Base-by-base conservation (phyloP, 345 rosid species). In the Angophora floribunda region DNA sequence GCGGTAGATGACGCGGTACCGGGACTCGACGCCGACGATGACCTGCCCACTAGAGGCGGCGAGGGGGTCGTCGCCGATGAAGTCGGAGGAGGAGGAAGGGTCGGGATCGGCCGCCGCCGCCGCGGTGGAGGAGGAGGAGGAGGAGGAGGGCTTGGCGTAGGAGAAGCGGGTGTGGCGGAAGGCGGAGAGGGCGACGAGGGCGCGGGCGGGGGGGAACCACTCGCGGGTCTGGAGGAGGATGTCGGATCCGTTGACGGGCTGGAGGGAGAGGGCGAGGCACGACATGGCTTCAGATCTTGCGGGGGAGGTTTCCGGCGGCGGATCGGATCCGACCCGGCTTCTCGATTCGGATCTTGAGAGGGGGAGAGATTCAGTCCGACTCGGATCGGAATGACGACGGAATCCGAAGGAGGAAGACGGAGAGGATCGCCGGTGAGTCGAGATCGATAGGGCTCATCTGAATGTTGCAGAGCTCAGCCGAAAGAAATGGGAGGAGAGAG, bases 21-120 rank as follows among this genome's bases (percentile, higher is more conserved):
- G 96, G 86, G 98, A 96, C 93, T 98, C 99, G 13, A 97, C 99
- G 87, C 99, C 99, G 85, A 98, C 99, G 51, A 98, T 95, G 45
- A 98, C 93, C 93, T 98, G 99, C 78, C 99, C 99, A 44, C 97
- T 94, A 13, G 99, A 96, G 86, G 99, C 99, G 1, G 98, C 97
- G 9, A 98, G 96, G 5, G 99, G 99, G 86, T 98, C 99, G 75
- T 98, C 99, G 13, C 99, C 99, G 88, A 95, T 93, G 88, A 93
- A 89, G 8, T 92, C 92, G 70, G 88, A 57, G 55, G 99, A 94
- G 13, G 89, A 91, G 80, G 99, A 98, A 86, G 97, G 96, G 78
- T 96, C 96, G 30, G 99, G 96, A 91, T 97, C 97, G 94, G 97
- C 92, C 51, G 96, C 94, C 89, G 96, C 96, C 87, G 99, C 98